Evolutionary conservation across 2,329 filamentous ascomycete genomes (phyloP).

Genomic region (Diaporthe aspalathi): DNA sequence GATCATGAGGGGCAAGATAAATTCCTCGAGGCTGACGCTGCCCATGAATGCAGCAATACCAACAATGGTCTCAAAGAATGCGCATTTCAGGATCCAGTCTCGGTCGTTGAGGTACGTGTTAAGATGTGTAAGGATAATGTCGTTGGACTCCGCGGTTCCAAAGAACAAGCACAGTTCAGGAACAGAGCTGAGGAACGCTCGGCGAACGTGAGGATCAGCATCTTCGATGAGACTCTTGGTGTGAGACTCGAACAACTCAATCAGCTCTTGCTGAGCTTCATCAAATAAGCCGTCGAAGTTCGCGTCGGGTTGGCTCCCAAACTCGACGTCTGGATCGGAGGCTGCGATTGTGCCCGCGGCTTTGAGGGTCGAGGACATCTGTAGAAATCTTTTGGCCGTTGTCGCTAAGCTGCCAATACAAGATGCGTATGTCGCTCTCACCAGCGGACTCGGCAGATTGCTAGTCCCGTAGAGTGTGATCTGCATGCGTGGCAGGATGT

Average conservation of each 20-base stretch:
- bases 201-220: slow-evolving; percentile 82
- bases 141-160: slow-evolving; percentile 88
- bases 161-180: slow-evolving; percentile 96
- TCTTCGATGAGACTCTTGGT: slow-evolving; percentile 93
- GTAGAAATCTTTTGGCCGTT: slow-evolving; percentile 85
- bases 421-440: slow-evolving; percentile 91
- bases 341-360: slow-evolving; percentile 84
- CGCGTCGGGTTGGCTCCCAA: slow-evolving; percentile 72
- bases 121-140: slow-evolving; percentile 94
- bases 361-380: slow-evolving; percentile 88
- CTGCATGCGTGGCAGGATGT: slow-evolving; percentile 74
- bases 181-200: slow-evolving; percentile 92
- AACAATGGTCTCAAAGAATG: slow-evolving; percentile 95
- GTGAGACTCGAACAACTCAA: slow-evolving; percentile 86
- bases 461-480: slow-evolving; percentile 60
- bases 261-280: slow-evolving; percentile 82
- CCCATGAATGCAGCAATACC: slow-evolving; percentile 93
- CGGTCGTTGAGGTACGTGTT: slow-evolving; percentile 97
- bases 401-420: slow-evolving; percentile 90
- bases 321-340: slow-evolving; percentile 82
- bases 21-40: slow-evolving; percentile 89
- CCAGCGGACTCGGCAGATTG: slow-evolving; percentile 71
- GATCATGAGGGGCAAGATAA: slow-evolving; percentile 94
- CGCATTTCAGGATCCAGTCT: slow-evolving; percentile 96
- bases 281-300: slow-evolving; percentile 89